Evolutionary conservation across 176 grass and related monocot species (phyloP).

Genomic region (Cenchrus purpureus): DNA sequence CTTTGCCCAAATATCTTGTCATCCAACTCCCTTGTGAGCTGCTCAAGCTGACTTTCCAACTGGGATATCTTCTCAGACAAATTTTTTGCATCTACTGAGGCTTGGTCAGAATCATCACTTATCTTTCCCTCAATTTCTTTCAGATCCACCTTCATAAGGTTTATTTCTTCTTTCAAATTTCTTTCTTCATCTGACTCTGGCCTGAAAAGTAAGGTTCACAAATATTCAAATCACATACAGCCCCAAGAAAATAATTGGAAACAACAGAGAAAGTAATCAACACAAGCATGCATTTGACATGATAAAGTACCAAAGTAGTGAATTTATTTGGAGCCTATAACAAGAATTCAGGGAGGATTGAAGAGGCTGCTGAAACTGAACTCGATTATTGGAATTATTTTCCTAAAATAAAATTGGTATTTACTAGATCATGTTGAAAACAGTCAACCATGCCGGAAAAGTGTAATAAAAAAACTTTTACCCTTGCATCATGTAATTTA

Average conservation of each 20-base stretch:
- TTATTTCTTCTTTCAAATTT: slow-evolving; percentile 66
- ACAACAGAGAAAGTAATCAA: neutral
- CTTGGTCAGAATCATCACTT: slow-evolving; percentile 50
- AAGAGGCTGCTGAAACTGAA: neutral
- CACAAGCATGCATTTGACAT: neutral
- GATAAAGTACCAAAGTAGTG: slow-evolving; percentile 21
- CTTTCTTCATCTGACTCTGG: slow-evolving; percentile 62
- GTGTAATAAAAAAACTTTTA: neutral
- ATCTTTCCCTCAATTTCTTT: slow-evolving; percentile 47
- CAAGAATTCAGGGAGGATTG: neutral
- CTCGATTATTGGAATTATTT: neutral
- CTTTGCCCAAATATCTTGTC: slow-evolving; percentile 74
- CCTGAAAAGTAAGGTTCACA: slow-evolving; percentile 32
- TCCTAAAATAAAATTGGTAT: neutral
- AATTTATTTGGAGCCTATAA: neutral
- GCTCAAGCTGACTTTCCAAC: slow-evolving; percentile 61
- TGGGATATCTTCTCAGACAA: slow-evolving; percentile 57
- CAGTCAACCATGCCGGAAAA: neutral
- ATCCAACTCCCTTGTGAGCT: slow-evolving; percentile 61
- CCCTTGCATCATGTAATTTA: neutral
- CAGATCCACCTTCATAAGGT: slow-evolving; percentile 51
- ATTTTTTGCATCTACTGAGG: slow-evolving; percentile 33
- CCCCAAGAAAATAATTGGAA: neutral
- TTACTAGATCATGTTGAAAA: neutral
- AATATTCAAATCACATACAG: slow-evolving; percentile 1